Conservation (phyloP, 2,329 filamentous ascomycete genomes). For the Talaromyces amestolkiae region DNA sequence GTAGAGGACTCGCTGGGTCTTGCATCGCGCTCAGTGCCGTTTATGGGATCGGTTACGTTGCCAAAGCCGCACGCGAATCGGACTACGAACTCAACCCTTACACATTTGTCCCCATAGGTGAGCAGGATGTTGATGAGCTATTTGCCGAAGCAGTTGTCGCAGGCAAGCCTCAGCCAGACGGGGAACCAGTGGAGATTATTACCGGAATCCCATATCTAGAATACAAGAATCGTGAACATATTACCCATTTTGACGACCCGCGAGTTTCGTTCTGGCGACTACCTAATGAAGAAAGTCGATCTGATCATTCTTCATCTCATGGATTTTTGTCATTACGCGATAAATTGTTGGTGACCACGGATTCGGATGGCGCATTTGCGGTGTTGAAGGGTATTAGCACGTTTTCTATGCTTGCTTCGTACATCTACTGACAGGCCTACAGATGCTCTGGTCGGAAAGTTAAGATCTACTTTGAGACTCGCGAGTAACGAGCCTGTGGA, state of each 20-base stretch:
- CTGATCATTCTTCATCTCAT: not conserved
- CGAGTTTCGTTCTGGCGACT: not conserved
- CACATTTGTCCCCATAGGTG: constrained; percentile 31
- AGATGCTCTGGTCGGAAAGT: too few species aligned
- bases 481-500: not conserved
- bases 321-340: not conserved
- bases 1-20: constrained; percentile 20
- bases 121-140: too few species aligned
- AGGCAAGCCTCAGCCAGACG: too few species aligned
- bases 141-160: too few species aligned
- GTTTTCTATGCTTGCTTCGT: too few species aligned
- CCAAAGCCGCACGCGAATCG: not conserved
- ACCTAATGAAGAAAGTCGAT: not conserved
- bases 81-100: not conserved
- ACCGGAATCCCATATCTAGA: too few species aligned
- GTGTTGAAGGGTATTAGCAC: too few species aligned
- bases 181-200: too few species aligned
- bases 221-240: too few species aligned
- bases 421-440: too few species aligned
- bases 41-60: constrained; percentile 29
- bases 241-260: too few species aligned
- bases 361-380: too few species aligned
- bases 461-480: not conserved
- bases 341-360: not conserved
- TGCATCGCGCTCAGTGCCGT: constrained; percentile 31